Evolutionary conservation across 495 filamentous ascomycete genomes (phyloP).

Genomic region (Penicillium ucsense): DNA sequence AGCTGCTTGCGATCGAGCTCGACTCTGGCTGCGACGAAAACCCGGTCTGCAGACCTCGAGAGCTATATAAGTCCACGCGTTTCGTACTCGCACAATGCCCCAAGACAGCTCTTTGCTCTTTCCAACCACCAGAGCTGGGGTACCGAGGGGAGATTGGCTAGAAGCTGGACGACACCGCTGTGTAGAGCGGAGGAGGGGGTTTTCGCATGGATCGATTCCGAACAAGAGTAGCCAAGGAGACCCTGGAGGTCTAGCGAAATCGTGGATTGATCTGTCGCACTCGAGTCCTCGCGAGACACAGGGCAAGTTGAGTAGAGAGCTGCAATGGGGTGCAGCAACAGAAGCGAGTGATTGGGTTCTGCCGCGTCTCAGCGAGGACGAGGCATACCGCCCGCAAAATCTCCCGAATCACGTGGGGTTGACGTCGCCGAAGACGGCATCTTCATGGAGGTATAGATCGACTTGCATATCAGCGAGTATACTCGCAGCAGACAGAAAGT

Average conservation of each 20-base stretch:
- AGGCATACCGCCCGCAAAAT: conserved; percentile 27
- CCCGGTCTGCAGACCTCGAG: not conserved
- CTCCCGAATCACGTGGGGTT: conserved; percentile 15
- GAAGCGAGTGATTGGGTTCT: conserved; percentile 27
- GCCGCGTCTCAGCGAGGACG: conserved; percentile 17
- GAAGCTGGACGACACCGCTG: conserved; percentile 30
- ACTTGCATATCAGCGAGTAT: too few relatives aligned
- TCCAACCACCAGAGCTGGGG: conserved; percentile 14
- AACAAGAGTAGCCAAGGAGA: conserved; percentile 1
- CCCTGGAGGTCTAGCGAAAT: too few relatives aligned
- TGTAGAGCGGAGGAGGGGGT: conserved; percentile 22
- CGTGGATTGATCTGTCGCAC: too few relatives aligned
- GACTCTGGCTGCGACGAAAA: conserved; percentile 25
- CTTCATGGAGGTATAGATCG: not conserved
- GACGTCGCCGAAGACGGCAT: conserved; percentile 17
- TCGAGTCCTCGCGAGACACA: conserved; percentile 7
- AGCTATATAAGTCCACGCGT: conserved; percentile 10
- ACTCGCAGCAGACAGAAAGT: too few relatives aligned
- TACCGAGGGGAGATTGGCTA: conserved; percentile 26
- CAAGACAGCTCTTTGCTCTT: conserved; percentile 6
- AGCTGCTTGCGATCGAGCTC: conserved; percentile 33
- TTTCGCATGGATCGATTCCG: conserved; percentile 24
- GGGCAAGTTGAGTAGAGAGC: conserved; percentile 17
- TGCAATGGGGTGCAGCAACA: conserved; percentile 23
- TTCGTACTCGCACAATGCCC: conserved; percentile 3